These are phyloP conservation scores for Sphaerosporella brunnea DNA, from an alignment of 495 filamentous ascomycete species.

Conservation along the genomic window DNA sequence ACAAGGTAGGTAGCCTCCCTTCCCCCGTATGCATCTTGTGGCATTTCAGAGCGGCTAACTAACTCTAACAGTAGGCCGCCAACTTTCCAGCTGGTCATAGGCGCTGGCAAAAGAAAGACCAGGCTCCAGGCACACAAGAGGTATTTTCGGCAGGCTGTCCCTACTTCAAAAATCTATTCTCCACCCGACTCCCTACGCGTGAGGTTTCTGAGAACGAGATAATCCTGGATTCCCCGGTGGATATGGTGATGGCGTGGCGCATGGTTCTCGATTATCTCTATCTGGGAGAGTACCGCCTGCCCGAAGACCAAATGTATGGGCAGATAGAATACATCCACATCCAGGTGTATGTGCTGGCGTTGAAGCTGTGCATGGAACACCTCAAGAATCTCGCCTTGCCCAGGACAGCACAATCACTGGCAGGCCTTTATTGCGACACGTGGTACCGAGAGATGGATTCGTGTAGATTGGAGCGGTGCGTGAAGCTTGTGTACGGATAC, in stretches of 20 bases:
- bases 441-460: background rate
- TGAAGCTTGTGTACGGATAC: background rate
- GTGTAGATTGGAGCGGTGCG: background rate
- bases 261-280: background rate
- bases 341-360: background rate
- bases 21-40: too few species aligned
- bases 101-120: too few species aligned
- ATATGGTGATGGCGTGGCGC: background rate
- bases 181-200: background rate
- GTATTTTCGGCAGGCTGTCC: too few species aligned
- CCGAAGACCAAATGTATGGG: background rate
- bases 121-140: too few species aligned
- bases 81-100: too few species aligned
- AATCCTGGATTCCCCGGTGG: background rate
- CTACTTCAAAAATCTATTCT: conserved; percentile 1
- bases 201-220: background rate
- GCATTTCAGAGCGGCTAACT: too few species aligned
- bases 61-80: too few species aligned
- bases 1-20: too few species aligned
- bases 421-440: background rate
- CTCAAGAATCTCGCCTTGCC: background rate
- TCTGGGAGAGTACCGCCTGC: background rate
- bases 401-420: background rate
- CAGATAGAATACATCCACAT: background rate
- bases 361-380: background rate